These are phyloP conservation scores for Ophiostoma himal-ulmi DNA, from an alignment of 2,329 filamentous ascomycete species.

Conservation along the genomic window DNA sequence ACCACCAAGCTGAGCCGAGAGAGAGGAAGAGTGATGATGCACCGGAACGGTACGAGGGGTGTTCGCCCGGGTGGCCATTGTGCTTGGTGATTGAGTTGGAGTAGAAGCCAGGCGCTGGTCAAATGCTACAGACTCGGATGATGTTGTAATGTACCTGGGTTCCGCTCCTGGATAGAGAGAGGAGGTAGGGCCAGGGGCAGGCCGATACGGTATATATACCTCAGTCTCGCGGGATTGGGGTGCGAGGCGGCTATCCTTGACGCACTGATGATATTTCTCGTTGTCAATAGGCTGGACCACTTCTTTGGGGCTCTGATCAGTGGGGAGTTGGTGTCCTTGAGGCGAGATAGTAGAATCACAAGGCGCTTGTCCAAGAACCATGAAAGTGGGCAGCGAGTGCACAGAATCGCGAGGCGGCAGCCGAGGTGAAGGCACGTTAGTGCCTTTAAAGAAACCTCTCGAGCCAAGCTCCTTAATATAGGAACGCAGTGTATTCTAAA, in stretches of 20 bases:
- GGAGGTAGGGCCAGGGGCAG: constrained; percentile 23
- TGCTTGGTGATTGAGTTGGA: constrained; percentile 12
- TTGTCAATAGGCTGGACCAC: constrained; percentile 34
- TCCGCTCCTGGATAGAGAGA: neutral
- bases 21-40: constrained; percentile 9
- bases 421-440: constrained; percentile 40
- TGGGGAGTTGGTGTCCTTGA: constrained; percentile 21
- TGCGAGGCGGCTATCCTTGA: constrained; percentile 29
- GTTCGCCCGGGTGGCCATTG: constrained; percentile 12
- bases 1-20: neutral
- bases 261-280: constrained; percentile 39
- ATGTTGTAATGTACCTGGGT: neutral
- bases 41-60: constrained; percentile 14
- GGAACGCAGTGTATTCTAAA: constrained; percentile 53
- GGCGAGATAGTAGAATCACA: constrained; percentile 22
- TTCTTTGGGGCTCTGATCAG: constrained; percentile 34
- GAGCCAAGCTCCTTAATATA: constrained; percentile 57
- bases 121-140: neutral
- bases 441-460: constrained; percentile 39
- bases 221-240: neutral
- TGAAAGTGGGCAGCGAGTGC: constrained; percentile 38
- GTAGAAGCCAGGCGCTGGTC: neutral
- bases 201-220: constrained; percentile 23
- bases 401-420: constrained; percentile 31
- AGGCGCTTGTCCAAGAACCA: constrained; percentile 35